Percentiles rank a stretch among this genome's conserved stretches.
phyloP scores from a whole-genome alignment of 2,329 filamentous ascomycete species.

The Xylaria sp. region DNA sequence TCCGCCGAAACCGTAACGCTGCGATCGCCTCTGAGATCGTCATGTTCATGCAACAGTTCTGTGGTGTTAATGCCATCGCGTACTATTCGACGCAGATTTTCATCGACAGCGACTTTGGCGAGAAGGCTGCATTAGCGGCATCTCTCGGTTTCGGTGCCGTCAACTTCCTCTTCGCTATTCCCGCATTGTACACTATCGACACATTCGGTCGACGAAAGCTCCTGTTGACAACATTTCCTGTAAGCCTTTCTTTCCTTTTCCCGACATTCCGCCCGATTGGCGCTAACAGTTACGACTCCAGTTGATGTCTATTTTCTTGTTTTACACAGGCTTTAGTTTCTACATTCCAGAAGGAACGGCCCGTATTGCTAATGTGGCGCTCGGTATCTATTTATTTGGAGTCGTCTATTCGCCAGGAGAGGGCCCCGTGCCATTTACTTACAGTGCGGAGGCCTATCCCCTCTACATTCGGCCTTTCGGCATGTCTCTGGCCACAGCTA shows the following conservation, averaged over 20 bases:
- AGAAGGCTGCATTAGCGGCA: slow-evolving; percentile 59
- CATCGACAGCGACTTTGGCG: slow-evolving; percentile 56
- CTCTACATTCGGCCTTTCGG: slow-evolving; percentile 66
- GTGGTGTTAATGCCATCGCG: slow-evolving; percentile 53
- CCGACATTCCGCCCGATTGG: background rate
- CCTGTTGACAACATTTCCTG: slow-evolving; percentile 66
- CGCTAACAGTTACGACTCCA: slow-evolving; percentile 27
- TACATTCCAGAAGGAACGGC: slow-evolving; percentile 49
- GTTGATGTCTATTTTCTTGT: slow-evolving; percentile 61
- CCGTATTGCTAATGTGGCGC: slow-evolving; percentile 51
- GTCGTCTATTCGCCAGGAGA: slow-evolving; percentile 64
- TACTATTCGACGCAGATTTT: slow-evolving; percentile 67
- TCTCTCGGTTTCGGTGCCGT: slow-evolving; percentile 69
- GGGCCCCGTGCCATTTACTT: slow-evolving; percentile 68
- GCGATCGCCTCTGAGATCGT: slow-evolving; percentile 65
- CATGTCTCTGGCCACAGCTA: slow-evolving; percentile 63
- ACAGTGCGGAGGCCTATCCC: slow-evolving; percentile 70
- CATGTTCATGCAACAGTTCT: slow-evolving; percentile 71
- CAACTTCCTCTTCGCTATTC: slow-evolving; percentile 69
- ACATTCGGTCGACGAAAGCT: slow-evolving; percentile 70
- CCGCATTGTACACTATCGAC: slow-evolving; percentile 70
- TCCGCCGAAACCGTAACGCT: slow-evolving; percentile 67
- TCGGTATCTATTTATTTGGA: slow-evolving; percentile 57
- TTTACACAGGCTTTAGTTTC: slow-evolving; percentile 55
- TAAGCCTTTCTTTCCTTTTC: slow-evolving; percentile 20